Percentiles rank a stretch among this genome's conserved stretches.
phyloP scores from a whole-genome alignment of 352 stramenopile genomes.

The Phytophthora megakarya region DNA sequence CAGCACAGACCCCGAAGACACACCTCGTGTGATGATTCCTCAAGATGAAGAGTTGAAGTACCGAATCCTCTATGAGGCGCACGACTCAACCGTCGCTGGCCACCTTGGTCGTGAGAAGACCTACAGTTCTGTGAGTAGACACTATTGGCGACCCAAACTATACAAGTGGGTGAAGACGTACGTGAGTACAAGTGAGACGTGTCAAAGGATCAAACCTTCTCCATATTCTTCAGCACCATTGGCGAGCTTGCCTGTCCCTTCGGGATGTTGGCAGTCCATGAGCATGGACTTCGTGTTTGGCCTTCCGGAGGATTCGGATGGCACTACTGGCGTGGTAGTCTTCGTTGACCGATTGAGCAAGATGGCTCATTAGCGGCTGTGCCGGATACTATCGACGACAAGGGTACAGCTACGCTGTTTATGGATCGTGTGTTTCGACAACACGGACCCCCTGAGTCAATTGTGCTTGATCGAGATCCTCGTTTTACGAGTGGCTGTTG shows the following conservation, averaged over 20 bases:
- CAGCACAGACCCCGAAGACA: not conserved
- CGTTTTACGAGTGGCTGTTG: no score
- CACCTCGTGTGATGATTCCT: not conserved
- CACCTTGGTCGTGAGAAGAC: constrained; percentile 31
- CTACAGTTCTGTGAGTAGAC: not conserved
- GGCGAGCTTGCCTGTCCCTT: not conserved
- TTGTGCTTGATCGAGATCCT: no score
- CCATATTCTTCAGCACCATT: not conserved
- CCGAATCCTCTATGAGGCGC: constrained; percentile 19
- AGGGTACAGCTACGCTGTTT: not conserved
- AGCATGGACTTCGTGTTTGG: constrained; percentile 7
- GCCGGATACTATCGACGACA: not conserved
- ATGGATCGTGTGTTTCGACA: not conserved
- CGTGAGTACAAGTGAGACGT: constrained; percentile 13
- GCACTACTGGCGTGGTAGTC: constrained; percentile 1
- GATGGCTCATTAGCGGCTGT: constrained; percentile 10
- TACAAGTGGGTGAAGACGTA: constrained; percentile 31
- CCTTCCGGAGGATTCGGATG: not conserved
- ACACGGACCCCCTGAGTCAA: no score
- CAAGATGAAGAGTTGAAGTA: constrained; percentile 32
- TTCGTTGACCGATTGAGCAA: constrained; percentile 21
- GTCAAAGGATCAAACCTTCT: not conserved
- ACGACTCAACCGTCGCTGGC: constrained; percentile 1
- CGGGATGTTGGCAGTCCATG: not conserved
- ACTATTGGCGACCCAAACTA: constrained; percentile 27